A percentile compares a stretch with the other conserved stretches of the same genome.
Conservation (phyloP, 2,329 filamentous ascomycete genomes). For the Fusarium newnesense region DNA sequence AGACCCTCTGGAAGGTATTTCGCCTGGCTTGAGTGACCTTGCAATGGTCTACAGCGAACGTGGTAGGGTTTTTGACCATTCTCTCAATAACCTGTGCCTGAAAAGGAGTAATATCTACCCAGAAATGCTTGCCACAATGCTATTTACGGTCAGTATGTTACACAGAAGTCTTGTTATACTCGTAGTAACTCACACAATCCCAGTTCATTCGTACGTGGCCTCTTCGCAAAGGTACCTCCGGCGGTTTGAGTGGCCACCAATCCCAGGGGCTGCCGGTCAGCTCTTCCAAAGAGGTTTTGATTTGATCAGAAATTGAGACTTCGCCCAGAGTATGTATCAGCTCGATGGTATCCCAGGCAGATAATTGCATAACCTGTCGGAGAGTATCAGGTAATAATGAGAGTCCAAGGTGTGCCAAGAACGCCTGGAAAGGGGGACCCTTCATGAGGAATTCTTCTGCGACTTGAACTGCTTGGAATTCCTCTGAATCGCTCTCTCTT, state of each 20-base stretch:
- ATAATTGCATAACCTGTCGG: background rate
- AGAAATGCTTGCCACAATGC: background rate
- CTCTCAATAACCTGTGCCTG: background rate
- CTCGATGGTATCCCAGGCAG: background rate
- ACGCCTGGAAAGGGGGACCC: background rate
- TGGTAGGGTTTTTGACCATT: background rate
- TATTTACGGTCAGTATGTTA: background rate
- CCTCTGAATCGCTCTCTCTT: background rate
- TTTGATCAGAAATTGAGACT: background rate
- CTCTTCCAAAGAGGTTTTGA: background rate
- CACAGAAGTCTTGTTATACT: background rate
- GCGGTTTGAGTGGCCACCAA: constrained; percentile 1
- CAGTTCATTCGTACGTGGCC: constrained; percentile 4
- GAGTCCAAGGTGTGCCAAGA: background rate
- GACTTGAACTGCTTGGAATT: background rate
- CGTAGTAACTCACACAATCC: background rate
- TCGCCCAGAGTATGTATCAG: background rate
- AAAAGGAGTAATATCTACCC: background rate
- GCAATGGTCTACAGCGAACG: background rate
- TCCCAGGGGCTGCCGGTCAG: constrained; percentile 4
- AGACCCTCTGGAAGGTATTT: background rate
- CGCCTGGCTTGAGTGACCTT: background rate
- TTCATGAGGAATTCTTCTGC: background rate
- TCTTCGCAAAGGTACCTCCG: background rate
- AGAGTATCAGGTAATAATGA: constrained; percentile 1